Percentiles rank a stretch among this genome's conserved stretches.
phyloP scores from a whole-genome alignment of 345 rosid species.

The Ceriops tagal region DNA sequence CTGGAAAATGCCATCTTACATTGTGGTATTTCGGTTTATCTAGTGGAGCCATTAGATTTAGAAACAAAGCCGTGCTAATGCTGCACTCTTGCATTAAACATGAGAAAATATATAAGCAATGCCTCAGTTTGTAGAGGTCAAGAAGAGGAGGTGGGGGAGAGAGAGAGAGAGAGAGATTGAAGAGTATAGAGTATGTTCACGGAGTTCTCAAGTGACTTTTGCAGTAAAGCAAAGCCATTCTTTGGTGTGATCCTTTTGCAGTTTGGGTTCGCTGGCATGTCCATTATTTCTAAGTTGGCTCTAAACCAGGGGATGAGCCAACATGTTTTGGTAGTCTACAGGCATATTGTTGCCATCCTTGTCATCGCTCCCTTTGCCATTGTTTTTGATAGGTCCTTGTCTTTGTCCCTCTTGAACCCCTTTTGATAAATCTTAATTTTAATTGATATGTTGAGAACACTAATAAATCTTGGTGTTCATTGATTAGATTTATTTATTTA shows the following conservation, averaged over 20 bases:
- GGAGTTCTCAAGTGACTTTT: not conserved
- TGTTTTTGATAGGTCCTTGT: constrained; percentile 49
- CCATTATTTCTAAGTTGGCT: constrained; percentile 50
- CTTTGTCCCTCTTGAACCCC: no score
- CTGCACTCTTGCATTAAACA: not conserved
- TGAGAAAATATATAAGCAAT: constrained; percentile 8
- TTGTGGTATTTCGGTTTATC: not conserved
- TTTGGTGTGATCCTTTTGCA: constrained; percentile 52
- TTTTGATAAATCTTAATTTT: not conserved
- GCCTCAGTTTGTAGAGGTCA: not conserved
- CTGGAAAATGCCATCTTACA: not conserved
- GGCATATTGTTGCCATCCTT: constrained; percentile 58
- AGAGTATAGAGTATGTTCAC: not conserved
- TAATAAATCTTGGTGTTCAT: no score
- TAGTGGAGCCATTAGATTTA: constrained; percentile 38
- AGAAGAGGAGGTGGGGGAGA: not conserved
- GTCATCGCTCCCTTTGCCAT: constrained; percentile 73
- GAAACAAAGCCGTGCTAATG: constrained; percentile 13
- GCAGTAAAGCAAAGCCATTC: constrained; percentile 40
- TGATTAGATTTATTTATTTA: not conserved
- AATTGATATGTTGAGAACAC: no score
- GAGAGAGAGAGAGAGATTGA: not conserved
- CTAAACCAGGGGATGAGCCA: constrained; percentile 59
- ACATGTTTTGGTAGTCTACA: constrained; percentile 62
- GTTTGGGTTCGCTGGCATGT: constrained; percentile 53